Base-by-base conservation (phyloP, 305 asterid genomes). In the Stenogyne calaminthoides region DNA sequence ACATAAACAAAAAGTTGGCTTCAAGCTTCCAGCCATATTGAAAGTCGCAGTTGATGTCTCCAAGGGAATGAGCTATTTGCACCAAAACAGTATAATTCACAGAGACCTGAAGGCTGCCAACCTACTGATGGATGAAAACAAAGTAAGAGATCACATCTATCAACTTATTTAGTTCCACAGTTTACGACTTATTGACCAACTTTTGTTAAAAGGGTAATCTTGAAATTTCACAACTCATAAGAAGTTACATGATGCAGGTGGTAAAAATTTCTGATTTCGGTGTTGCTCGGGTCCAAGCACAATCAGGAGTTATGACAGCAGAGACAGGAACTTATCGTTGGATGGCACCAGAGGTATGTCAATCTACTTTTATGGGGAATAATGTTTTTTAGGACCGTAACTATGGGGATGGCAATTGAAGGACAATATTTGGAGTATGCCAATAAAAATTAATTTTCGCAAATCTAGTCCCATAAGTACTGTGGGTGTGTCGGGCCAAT, bases 261-360 rank as follows among this genome's bases (percentile, higher is more conserved):
- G 96, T 93, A 47, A 91, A 93, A 85, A 87, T 91, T 64, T 92
- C 96, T 56, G 98, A 93, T 76, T 93, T 93, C 77, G 98, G 98
- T 11, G 80, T 93, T 75, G 92, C 98, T 34, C 80, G 96, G 71
- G 90, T 93, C 76, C 90, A 89, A 75, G 82, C 61, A 78, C 87
- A 84, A 79, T 85, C 98, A 5, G 98, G 98, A 63, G 81, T 91
- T 64, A 93, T 93, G 98, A 93, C 98, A 1, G 97, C 97, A 39
- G 97, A 93, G 79, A 93, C 97, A 5, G 98, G 98, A 76, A 91
- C 98, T 6, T 93, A 91, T 56, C 92, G 96, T 25, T 93, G 98
- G 98, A 93, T 93, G 98, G 96, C 98, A 68, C 98, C 98, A 0
- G 98, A 93, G 97, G 97, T 91, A 19, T 10, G 34, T 40, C 73